A percentile compares a stretch with the other conserved stretches of the same genome.
These are phyloP conservation scores for Populus nigra DNA, from an alignment of 345 rosid species.

Conservation along the genomic window DNA sequence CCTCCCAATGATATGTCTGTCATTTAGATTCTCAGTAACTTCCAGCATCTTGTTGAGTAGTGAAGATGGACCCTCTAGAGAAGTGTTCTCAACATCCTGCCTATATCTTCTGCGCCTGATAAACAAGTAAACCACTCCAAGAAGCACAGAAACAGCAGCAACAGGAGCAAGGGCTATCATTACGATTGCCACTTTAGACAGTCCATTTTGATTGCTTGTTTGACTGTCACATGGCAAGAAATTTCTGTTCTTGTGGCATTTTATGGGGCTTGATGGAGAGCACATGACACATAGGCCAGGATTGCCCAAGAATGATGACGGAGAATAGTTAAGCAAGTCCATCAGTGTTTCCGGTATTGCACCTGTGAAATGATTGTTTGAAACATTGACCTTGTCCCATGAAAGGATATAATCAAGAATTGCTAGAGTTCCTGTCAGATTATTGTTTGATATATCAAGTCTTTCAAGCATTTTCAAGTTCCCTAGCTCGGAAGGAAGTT, in stretches of 20 bases:
- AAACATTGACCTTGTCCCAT: conserved; percentile 47
- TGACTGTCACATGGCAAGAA: conserved; percentile 39
- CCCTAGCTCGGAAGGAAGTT: conserved; percentile 48
- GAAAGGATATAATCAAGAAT: conserved; percentile 39
- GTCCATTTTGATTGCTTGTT: conserved; percentile 26
- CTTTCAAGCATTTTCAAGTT: conserved; percentile 38
- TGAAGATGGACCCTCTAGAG: conserved; percentile 45
- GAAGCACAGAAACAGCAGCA: conserved; percentile 24
- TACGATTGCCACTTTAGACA: conserved; percentile 28
- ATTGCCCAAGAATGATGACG: conserved; percentile 53
- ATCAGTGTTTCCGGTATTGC: conserved; percentile 50
- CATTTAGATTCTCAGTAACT: conserved; percentile 69
- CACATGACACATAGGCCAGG: conserved; percentile 58
- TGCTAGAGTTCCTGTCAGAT: conserved; percentile 53
- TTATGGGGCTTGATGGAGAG: conserved; percentile 21
- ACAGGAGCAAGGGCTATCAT: conserved; percentile 43
- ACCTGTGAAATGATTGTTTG: conserved; percentile 63
- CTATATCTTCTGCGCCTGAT: conserved; percentile 21
- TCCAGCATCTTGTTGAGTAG: conserved; percentile 52
- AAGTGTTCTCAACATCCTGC: conserved; percentile 32
- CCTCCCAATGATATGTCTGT: conserved; percentile 57
- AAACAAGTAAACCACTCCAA: conserved; percentile 32
- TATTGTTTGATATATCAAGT: conserved; percentile 65
- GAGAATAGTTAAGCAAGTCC: conserved; percentile 31
- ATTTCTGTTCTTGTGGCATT: conserved; percentile 24